Percentiles rank a stretch among this genome's conserved stretches.
These are phyloP conservation scores for Boehmeria nivea DNA, from an alignment of 306 rosid genomes.

Conservation along the genomic window DNA sequence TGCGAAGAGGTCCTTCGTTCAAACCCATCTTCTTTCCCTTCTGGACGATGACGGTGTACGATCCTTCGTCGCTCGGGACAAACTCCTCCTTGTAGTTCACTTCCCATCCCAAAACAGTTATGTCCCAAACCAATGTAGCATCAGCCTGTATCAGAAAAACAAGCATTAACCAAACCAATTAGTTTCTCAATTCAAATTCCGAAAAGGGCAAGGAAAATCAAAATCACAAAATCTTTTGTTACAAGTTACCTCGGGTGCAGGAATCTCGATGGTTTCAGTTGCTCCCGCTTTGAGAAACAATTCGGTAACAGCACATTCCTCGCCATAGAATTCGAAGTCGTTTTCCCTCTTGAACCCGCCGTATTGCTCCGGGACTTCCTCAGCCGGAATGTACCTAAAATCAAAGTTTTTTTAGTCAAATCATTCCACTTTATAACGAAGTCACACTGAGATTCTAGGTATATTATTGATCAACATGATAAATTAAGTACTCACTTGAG, in stretches of 20 bases:
- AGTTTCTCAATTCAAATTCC: too few relatives aligned
- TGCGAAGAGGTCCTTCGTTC: conserved; percentile 31
- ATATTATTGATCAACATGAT: not conserved
- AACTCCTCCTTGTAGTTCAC: conserved; percentile 40
- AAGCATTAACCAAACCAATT: not conserved
- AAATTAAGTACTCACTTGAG: conserved; percentile 29
- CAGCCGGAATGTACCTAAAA: conserved; percentile 37
- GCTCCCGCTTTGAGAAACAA: conserved; percentile 31
- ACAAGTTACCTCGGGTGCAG: conserved; percentile 24
- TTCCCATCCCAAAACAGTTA: conserved; percentile 40
- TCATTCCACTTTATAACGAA: not conserved
- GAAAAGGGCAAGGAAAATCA: not conserved
- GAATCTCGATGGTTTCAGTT: conserved; percentile 31
- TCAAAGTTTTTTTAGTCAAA: not conserved
- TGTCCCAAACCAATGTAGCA: conserved; percentile 29
- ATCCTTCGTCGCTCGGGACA: conserved; percentile 36
- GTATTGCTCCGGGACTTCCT: conserved; percentile 39
- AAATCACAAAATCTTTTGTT: not conserved
- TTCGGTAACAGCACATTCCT: conserved; percentile 29
- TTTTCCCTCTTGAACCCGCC: conserved; percentile 43
- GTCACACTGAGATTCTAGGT: not conserved
- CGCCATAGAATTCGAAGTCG: conserved; percentile 27
- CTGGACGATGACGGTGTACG: conserved; percentile 41
- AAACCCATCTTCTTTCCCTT: conserved; percentile 36
- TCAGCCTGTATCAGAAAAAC: conserved; percentile 11